Evolutionary conservation across 371 early-diverging fungal genomes (phyloP), one percentile per base, ranked within the genome.

Genomic region (Mucor velutinosus): DNA sequence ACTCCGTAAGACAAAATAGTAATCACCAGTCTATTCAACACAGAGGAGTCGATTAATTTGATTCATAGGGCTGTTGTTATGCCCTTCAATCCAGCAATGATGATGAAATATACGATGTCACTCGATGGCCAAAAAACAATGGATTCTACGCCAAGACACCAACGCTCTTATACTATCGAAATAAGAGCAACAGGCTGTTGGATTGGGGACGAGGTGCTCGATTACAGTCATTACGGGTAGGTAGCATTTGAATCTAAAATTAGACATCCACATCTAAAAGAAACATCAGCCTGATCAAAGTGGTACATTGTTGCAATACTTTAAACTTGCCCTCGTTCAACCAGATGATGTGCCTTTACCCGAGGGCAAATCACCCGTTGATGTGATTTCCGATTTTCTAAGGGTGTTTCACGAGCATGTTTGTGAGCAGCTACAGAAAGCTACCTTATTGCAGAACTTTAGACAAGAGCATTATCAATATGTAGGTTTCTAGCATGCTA

Each of bases 131-230:
- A 23, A 80, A 83, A 65, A 76, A 75, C 64, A 80, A 79, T 49
- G 74, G 79, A 30, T 75, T 80, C 39, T 83, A 83, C 57, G 81
- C 83, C 11, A 83, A 83, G 69, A 78, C 73, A 63, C 83, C 83
- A 29, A 76, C 81, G 10, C 69, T 79, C 5, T 65, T 79, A 4
- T 66, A 79, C 19, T 83, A 83, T 61, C 69, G 75, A 53, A 76
- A 79, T 49, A 79, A 79, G 59, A 77, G 77, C 41, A 72, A 70
- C 12, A 71, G 78, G 27, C 49, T 86, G 8, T 74, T 86, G 12
- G 83, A 85, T 27, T 87, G 87, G 87, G 87, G 87, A 43, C 84
- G 83, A 62, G 87, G 84, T 29, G 87, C 87, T 56, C 62, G 66
- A 39, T 59, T 71, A 35, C 35, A 62, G 32, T 66, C 71, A 5